Conservation (phyloP, 306 rosid genomes). For the Prunus mume region DNA sequence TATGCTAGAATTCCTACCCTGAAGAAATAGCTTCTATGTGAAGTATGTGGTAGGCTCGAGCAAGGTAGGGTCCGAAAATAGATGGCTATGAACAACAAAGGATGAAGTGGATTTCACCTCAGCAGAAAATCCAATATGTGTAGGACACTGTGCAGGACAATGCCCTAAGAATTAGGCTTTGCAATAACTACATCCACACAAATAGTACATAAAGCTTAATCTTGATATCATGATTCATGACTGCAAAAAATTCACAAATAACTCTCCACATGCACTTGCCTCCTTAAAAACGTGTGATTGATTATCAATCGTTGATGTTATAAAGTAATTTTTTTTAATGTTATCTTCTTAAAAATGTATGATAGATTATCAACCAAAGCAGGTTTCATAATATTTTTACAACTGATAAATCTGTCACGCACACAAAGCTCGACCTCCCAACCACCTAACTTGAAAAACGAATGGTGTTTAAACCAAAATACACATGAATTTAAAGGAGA, state of each 20-base stretch:
- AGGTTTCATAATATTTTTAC: too few species aligned
- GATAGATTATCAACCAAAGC: too few species aligned
- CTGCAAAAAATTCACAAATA: neutral
- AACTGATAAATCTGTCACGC: too few species aligned
- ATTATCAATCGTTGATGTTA: too few species aligned
- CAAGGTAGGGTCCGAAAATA: conserved; percentile 8
- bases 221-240: neutral
- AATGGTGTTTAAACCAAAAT: too few species aligned
- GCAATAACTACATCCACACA: conserved; percentile 13
- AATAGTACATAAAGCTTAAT: neutral
- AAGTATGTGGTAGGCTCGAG: neutral
- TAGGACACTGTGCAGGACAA: conserved; percentile 4
- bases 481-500: neutral
- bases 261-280: neutral
- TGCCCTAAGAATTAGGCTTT: conserved; percentile 14
- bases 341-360: neutral
- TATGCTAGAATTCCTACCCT: neutral
- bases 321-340: too few species aligned
- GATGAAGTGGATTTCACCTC: conserved; percentile 12
- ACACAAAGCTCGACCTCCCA: too few species aligned
- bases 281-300: neutral
- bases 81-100: neutral
- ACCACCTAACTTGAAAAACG: too few species aligned
- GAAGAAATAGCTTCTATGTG: neutral
- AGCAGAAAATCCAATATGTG: neutral